Evolutionary conservation across 78 protist species (phyloP).

Genomic region (Chrysochromulina parva): DNA sequence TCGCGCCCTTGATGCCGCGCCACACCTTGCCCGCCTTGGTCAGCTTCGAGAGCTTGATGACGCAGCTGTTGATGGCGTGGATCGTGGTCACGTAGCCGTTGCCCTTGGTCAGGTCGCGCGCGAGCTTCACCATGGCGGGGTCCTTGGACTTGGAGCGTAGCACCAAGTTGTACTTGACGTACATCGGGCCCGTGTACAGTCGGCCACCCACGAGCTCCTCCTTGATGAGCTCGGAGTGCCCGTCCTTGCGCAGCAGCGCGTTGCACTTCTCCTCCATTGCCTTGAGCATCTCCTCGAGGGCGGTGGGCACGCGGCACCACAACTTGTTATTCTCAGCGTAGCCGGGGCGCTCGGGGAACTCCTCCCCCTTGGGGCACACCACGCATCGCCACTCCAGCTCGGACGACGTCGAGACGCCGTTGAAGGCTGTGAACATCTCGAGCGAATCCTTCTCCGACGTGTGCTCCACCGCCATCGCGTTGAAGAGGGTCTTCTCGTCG

Average conservation of each 20-base stretch:
- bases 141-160: background rate
- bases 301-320: no score
- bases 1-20: background rate
- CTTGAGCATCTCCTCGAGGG: no score
- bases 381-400: no score
- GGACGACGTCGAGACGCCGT: no score
- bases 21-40: background rate
- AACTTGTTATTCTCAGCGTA: no score
- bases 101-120: background rate
- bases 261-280: background rate
- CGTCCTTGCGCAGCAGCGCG: background rate
- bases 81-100: background rate
- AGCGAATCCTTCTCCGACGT: no score
- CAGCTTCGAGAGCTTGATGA: background rate
- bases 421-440: no score
- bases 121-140: background rate
- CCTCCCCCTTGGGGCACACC: no score
- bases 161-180: background rate
- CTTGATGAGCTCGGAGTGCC: background rate
- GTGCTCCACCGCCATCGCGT: no score
- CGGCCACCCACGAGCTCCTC: background rate
- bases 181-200: background rate
- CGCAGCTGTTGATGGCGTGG: background rate
- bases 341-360: no score
- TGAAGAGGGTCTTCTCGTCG: no score